phyloP scores from a whole-genome alignment of 306 rosid species.

The Pyrus betulifolia region DNA sequence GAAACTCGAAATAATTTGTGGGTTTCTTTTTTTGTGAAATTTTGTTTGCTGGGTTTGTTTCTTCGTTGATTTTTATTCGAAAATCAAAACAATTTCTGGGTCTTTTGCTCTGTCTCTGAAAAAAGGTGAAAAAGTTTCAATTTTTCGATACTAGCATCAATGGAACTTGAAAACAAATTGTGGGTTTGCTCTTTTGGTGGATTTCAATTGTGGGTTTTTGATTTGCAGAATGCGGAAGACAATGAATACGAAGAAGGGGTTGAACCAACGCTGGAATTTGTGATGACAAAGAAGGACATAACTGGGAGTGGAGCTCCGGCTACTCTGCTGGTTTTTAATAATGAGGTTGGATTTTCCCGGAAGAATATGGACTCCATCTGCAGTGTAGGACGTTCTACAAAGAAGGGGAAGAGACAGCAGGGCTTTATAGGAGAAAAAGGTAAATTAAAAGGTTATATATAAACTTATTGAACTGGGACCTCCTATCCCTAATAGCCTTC shows the following conservation, averaged over 20 bases:
- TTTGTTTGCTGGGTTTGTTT: no score
- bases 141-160: no score
- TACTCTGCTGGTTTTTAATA: slow-evolving; percentile 12
- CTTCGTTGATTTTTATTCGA: no score
- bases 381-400: slow-evolving; percentile 14
- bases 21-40: no score
- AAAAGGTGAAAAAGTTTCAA: no score
- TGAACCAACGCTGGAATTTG: slow-evolving; percentile 13
- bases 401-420: slow-evolving; percentile 7
- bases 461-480: neutral
- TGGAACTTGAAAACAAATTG: no score
- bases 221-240: slow-evolving; percentile 13
- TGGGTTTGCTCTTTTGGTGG: no score
- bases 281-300: slow-evolving; percentile 13
- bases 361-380: slow-evolving; percentile 15
- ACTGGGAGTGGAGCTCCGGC: slow-evolving; percentile 12
- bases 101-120: no score
- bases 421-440: neutral
- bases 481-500: neutral
- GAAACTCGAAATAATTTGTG: no score
- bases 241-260: slow-evolving; percentile 4
- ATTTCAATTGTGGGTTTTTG: no score
- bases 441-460: neutral
- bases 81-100: no score
- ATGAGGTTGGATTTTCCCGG: slow-evolving; percentile 2